Conservation (phyloP, 352 stramenopile species). For the Phytophthora cactorum region DNA sequence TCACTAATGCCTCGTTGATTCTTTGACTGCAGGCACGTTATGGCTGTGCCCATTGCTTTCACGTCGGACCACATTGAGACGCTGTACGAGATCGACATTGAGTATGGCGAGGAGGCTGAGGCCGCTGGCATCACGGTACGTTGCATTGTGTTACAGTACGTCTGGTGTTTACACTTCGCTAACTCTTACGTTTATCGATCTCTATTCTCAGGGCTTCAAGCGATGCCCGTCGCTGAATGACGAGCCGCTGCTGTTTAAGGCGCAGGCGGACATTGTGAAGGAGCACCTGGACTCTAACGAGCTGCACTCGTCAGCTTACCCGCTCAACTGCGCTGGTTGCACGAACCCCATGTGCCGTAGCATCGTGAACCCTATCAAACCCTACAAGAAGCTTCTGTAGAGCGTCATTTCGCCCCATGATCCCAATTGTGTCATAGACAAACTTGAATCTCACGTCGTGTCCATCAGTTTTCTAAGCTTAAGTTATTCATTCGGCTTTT, state of each 20-base stretch:
- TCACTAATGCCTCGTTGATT: slow-evolving; percentile 8
- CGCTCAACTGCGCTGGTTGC: slow-evolving; percentile 85
- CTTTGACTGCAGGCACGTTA: slow-evolving; percentile 74
- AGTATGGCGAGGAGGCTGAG: slow-evolving; percentile 97
- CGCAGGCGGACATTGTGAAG: slow-evolving; percentile 97
- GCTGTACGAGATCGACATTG: slow-evolving; percentile 99
- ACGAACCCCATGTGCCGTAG: slow-evolving; percentile 84
- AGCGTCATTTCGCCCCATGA: slow-evolving; percentile 5
- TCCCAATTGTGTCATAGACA: slow-evolving; percentile 25
- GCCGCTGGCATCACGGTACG: slow-evolving; percentile 92
- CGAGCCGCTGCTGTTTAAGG: slow-evolving; percentile 93
- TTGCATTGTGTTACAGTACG: slow-evolving; percentile 7
- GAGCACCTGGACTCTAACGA: slow-evolving; percentile 87
- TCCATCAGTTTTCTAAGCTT: slow-evolving; percentile 6
- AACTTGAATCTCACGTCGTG: slow-evolving; percentile 11
- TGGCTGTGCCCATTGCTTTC: slow-evolving; percentile 99
- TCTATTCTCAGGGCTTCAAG: slow-evolving; percentile 82
- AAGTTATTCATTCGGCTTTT: background rate
- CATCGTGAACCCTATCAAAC: slow-evolving; percentile 87
- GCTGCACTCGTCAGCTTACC: slow-evolving; percentile 83
- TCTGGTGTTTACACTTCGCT: background rate
- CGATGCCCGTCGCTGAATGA: slow-evolving; percentile 97
- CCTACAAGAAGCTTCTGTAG: slow-evolving; percentile 65
- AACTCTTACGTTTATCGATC: slow-evolving; percentile 2
- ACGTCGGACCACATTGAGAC: slow-evolving; percentile 99